A percentile compares a stretch with the other conserved stretches of the same genome.
Conservation (phyloP, 306 rosid genomes). For the Dryas octopetala region DNA sequence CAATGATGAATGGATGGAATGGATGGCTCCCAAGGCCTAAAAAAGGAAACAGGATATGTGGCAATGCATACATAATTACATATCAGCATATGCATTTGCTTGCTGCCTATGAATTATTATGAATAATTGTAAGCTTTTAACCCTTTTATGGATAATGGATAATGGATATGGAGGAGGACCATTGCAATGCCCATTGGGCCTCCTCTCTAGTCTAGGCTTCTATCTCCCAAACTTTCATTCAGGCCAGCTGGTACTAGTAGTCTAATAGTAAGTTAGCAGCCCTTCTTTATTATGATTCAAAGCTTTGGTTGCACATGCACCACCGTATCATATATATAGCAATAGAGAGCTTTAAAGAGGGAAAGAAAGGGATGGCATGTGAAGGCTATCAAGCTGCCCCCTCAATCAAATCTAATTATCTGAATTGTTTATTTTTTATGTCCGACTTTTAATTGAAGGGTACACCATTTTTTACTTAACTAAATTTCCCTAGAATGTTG, state of each 20-base stretch:
- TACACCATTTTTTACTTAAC: too few species aligned
- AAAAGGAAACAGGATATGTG: slow-evolving; percentile 17
- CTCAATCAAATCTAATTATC: too few species aligned
- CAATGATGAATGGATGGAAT: slow-evolving; percentile 39
- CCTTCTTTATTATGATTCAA: background rate
- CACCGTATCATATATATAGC: background rate
- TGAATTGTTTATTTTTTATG: too few species aligned
- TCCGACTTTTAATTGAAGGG: too few species aligned
- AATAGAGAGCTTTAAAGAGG: too few species aligned
- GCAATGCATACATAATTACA: background rate
- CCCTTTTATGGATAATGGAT: background rate
- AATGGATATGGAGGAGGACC: slow-evolving; percentile 4
- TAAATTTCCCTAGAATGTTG: too few species aligned
- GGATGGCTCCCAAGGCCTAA: background rate
- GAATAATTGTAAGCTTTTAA: background rate
- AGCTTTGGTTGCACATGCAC: background rate
- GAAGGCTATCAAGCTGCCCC: too few species aligned
- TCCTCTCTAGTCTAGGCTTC: background rate
- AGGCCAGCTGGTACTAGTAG: background rate
- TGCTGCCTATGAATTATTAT: background rate
- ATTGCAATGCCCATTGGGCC: background rate
- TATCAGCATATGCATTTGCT: background rate
- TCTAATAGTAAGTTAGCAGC: background rate
- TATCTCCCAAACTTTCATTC: background rate
- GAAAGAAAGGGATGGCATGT: too few species aligned